phyloP scores from a whole-genome alignment of 139 green algal species.

The Microglena sp. region DNA sequence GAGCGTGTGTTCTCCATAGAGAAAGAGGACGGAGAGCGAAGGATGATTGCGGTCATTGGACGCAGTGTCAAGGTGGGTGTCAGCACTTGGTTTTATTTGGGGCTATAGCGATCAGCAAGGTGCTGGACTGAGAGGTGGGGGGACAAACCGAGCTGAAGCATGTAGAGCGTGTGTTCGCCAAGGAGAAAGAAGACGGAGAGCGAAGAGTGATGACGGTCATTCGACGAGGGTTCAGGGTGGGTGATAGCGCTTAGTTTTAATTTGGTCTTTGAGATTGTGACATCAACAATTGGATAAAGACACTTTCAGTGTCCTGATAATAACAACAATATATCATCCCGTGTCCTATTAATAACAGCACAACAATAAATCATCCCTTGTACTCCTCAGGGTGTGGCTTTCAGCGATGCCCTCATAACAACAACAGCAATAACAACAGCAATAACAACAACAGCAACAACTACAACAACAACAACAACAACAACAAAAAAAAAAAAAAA shows the following conservation, averaged over 20 bases:
- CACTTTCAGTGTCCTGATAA: too few species aligned
- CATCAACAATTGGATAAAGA: too few species aligned
- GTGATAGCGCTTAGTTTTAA: too few species aligned
- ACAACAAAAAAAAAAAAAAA: too few species aligned
- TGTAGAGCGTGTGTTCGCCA: conserved; percentile 51
- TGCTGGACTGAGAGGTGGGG: conserved; percentile 56
- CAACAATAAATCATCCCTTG: neutral
- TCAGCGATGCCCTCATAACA: conserved; percentile 29
- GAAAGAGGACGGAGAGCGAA: neutral
- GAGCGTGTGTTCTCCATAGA: too few species aligned
- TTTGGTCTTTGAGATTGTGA: too few species aligned
- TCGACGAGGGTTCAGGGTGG: too few species aligned
- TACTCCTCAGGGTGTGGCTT: conserved; percentile 56
- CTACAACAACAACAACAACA: too few species aligned
- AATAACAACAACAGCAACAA: too few species aligned
- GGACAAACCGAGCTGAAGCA: conserved; percentile 41
- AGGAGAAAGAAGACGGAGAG: conserved; percentile 49
- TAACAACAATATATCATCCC: too few species aligned
- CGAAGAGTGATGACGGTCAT: conserved; percentile 44
- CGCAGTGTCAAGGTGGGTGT: too few species aligned
- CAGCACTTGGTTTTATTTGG: too few species aligned
- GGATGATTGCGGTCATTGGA: neutral
- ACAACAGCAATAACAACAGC: neutral
- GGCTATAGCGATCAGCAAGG: conserved; percentile 25
- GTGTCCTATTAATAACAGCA: neutral